phyloP scores from a whole-genome alignment of 768 basidiomycete genomes.

The Xerocomus brunneocitrinus region DNA sequence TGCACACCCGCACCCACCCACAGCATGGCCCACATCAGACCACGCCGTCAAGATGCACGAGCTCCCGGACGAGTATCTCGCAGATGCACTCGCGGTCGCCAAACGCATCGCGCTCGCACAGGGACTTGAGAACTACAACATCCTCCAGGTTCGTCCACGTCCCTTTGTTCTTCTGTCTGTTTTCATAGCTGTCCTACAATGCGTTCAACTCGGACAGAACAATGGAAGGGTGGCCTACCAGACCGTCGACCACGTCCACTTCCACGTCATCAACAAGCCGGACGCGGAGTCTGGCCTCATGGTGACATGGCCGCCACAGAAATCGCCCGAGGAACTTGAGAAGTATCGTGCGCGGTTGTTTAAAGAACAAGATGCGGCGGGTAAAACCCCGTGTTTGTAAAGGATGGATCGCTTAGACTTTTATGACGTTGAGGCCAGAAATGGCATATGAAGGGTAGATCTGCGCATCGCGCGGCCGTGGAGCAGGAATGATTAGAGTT shows the following conservation, averaged over 20 bases:
- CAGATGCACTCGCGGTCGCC: constrained; percentile 70
- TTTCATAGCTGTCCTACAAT: not conserved
- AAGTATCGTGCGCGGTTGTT: constrained; percentile 7
- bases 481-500: not conserved
- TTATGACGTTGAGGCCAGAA: not conserved
- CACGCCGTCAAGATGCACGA: constrained; percentile 85
- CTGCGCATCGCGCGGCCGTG: not conserved
- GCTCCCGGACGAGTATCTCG: constrained; percentile 77
- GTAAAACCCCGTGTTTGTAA: not conserved
- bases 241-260: constrained; percentile 82
- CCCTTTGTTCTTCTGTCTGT: not conserved
- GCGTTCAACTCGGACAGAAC: constrained; percentile 40
- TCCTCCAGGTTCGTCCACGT: constrained; percentile 52
- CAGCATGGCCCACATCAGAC: constrained; percentile 40
- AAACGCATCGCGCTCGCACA: constrained; percentile 80
- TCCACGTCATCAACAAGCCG: constrained; percentile 91
- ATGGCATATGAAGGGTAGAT: not conserved
- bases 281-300: constrained; percentile 65
- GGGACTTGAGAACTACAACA: constrained; percentile 74
- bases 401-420: too few relatives aligned
- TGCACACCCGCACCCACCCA: not conserved
- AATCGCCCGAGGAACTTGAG: constrained; percentile 5
- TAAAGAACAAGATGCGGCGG: not conserved
- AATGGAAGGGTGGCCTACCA: constrained; percentile 63
- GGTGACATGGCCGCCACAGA: constrained; percentile 54